phyloP scores from a whole-genome alignment of 2,329 filamentous ascomycete species.

The Talaromyces amestolkiae region DNA sequence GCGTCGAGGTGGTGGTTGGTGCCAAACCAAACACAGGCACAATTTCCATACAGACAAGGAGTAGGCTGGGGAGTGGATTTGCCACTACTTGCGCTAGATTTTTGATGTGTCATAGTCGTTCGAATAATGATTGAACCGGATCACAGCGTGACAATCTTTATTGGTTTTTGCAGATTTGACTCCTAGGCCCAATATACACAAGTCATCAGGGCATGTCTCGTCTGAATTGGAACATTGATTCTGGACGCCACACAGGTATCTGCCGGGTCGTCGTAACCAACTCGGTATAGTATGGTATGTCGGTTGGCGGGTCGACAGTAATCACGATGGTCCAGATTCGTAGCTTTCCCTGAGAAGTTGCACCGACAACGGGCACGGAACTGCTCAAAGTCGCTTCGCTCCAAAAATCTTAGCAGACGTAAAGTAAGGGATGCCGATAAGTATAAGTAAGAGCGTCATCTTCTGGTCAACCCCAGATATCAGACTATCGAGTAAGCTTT shows the following conservation, averaged over 20 bases:
- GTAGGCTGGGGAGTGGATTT: constrained; percentile 15
- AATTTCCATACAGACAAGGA: constrained; percentile 38
- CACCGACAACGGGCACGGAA: not conserved
- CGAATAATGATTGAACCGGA: not conserved
- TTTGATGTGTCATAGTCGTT: constrained; percentile 4
- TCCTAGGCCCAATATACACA: not conserved
- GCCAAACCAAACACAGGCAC: constrained; percentile 45
- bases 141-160: not conserved
- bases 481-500: not conserved
- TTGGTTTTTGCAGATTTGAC: not conserved
- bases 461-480: constrained; percentile 23
- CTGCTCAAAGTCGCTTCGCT: not conserved
- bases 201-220: not conserved
- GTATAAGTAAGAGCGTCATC: constrained; percentile 13
- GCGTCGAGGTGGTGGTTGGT: constrained; percentile 17
- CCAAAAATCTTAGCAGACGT: not conserved
- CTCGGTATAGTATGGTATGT: constrained; percentile 10
- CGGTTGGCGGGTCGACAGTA: constrained; percentile 7
- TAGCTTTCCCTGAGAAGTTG: constrained; percentile 1
- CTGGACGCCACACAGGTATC: constrained; percentile 6
- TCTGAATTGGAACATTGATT: not conserved
- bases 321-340: constrained; percentile 3
- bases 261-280: constrained; percentile 13
- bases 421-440: not conserved
- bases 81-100: constrained; percentile 17